Evolutionary conservation across 2,329 filamentous ascomycete species (phyloP), one percentile per base, ranked within the genome.

Genomic region (Colletotrichum filicis): DNA sequence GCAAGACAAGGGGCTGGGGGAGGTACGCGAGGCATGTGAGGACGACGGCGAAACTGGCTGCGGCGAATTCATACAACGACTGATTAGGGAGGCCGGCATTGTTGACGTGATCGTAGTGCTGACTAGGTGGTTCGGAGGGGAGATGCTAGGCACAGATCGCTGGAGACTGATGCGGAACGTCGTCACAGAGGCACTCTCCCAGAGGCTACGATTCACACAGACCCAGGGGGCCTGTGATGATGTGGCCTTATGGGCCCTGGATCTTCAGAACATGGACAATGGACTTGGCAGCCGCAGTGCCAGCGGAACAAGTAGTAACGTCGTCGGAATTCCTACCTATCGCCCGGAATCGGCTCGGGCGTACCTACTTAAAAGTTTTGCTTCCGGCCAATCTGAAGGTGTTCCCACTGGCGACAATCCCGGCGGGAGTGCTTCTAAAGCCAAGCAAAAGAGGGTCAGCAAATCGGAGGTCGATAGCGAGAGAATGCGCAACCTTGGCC

Each of bases 271-370:
- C 6, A 85, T 85, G 81, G 85, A 81, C 63, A 80, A 82, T n/a
- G 82, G 37, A 19, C 57, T 28, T 9, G 28, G 30, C 12, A 53
- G 22, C 22, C n/a, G 35, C 5, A 55, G 77, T 60, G 63, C 78
- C 68, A 30, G 74, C 69, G 59, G 71, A 5, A 77, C 79, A 55
- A 78, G 79, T 46, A 82, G 81, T 0, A 78, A 79, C 1, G 82
- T 84, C 6, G 79, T 85, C 5, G 88, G 90, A 1, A 90, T 97
- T 82, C 92, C 93, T 1, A 93, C 96, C 28, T 92, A 95, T 77
- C 90, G 90, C 22, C 92, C 95, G 1, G 92, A 96, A 78, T 88
- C 88, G 5, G 94, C 94, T 12, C 84, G 87, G 65, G 84, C 84
- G 61, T 92, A 91, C 77, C 84, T 91, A 37, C 79, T 90, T 22